Percentiles rank a stretch among this genome's conserved stretches.
Evolutionary conservation across 208 protist species (phyloP).

Genomic region (Crithidia thermophila): DNA sequence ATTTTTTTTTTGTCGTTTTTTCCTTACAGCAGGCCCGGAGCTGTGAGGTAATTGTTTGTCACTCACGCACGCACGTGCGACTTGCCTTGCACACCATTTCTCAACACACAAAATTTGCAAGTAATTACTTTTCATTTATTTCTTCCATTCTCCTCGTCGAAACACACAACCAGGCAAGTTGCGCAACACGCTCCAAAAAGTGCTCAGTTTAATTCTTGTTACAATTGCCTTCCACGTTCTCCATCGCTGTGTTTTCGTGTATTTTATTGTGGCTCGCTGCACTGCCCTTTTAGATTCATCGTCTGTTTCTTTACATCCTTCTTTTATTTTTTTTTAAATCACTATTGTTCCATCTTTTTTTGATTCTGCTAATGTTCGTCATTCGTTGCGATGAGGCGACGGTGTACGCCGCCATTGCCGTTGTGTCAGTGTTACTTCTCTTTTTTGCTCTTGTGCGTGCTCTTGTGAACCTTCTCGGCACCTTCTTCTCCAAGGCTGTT

Average conservation of each 20-base stretch:
- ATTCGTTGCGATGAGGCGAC: conserved; percentile 24
- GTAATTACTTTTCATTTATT: no score
- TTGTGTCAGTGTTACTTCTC: background rate
- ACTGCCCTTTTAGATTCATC: no score
- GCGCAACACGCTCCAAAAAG: no score
- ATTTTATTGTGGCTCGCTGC: background rate
- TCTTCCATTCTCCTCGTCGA: no score
- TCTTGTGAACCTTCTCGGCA: conserved; percentile 3
- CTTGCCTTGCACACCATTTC: no score
- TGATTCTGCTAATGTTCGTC: background rate
- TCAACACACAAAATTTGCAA: no score
- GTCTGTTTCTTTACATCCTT: conserved; percentile 4
- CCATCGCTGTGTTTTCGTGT: background rate
- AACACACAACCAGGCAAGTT: no score
- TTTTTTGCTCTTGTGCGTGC: conserved; percentile 7
- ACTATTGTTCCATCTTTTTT: background rate
- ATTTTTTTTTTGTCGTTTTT: background rate
- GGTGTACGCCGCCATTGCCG: conserved; percentile 11
- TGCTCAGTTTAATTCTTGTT: background rate
- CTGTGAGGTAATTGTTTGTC: no score
- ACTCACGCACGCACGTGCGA: no score
- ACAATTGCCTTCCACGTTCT: background rate
- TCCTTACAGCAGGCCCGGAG: background rate
- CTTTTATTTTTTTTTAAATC: background rate
- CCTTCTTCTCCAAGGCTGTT: background rate